These are phyloP conservation scores for Malbranchea zuffiana DNA, from an alignment of 2,329 filamentous ascomycete genomes.

Conservation along the genomic window DNA sequence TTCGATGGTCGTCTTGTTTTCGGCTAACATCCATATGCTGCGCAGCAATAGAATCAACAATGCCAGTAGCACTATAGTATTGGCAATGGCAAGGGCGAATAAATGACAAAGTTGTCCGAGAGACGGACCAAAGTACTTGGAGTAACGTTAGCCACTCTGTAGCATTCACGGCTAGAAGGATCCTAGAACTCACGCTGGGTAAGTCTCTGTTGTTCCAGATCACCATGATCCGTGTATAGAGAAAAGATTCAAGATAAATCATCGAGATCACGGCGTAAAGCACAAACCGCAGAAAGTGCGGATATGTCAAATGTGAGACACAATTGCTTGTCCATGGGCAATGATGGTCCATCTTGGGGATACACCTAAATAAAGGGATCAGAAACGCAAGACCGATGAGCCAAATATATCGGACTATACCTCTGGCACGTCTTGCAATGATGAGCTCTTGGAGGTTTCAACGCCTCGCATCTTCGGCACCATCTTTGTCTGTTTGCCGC, in stretches of 20 bases:
- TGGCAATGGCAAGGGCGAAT: slow-evolving; percentile 44
- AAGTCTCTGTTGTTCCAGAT: slow-evolving; percentile 47
- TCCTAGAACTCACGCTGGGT: slow-evolving; percentile 41
- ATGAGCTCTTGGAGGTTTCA: slow-evolving; percentile 53
- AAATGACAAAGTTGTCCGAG: slow-evolving; percentile 43
- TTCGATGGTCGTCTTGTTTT: slow-evolving; percentile 55
- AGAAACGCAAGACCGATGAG: neutral
- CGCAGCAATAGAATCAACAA: slow-evolving; percentile 45
- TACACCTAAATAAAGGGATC: slow-evolving; percentile 36
- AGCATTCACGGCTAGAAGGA: neutral
- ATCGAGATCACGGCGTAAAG: slow-evolving; percentile 50
- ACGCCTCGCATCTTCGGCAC: slow-evolving; percentile 52
- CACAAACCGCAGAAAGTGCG: slow-evolving; percentile 55
- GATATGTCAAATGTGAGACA: slow-evolving; percentile 54
- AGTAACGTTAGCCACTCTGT: slow-evolving; percentile 9
- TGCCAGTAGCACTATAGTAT: slow-evolving; percentile 47
- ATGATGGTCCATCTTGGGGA: slow-evolving; percentile 57
- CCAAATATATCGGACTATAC: slow-evolving; percentile 24
- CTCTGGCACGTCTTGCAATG: slow-evolving; percentile 54
- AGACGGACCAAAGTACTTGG: slow-evolving; percentile 49
- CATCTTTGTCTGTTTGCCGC: slow-evolving; percentile 35
- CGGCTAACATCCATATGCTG: slow-evolving; percentile 43
- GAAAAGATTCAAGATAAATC: slow-evolving; percentile 44
- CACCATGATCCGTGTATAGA: slow-evolving; percentile 41
- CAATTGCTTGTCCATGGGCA: slow-evolving; percentile 58